Evolutionary conservation across 345 rosid genomes (phyloP).

Genomic region (Citrus hindsii): DNA sequence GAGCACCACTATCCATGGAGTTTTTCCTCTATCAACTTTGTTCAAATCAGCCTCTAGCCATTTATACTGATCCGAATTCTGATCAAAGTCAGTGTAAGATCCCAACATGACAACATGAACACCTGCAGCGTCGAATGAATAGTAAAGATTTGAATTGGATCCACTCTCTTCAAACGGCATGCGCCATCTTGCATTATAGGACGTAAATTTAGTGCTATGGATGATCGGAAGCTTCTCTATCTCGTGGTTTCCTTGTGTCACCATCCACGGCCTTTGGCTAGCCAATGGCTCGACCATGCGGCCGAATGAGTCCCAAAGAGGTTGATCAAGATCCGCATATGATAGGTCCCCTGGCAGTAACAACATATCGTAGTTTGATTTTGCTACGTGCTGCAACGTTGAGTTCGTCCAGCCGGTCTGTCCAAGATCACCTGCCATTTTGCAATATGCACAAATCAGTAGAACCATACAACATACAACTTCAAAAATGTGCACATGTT

Average conservation of each 20-base stretch:
- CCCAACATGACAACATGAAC: conserved; percentile 81
- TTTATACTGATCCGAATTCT: conserved; percentile 54
- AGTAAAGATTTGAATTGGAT: conserved; percentile 67
- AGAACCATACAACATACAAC: background rate
- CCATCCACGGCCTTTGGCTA: conserved; percentile 88
- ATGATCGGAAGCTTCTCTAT: conserved; percentile 46
- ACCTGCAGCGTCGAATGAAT: conserved; percentile 64
- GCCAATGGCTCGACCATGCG: conserved; percentile 74
- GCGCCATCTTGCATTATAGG: conserved; percentile 72
- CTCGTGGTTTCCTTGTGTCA: conserved; percentile 89
- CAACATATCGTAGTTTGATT: conserved; percentile 55
- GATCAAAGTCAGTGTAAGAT: conserved; percentile 62
- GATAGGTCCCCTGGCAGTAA: conserved; percentile 76
- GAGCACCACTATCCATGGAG: conserved; percentile 70
- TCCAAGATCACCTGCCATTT: conserved; percentile 68
- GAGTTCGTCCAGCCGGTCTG: conserved; percentile 65
- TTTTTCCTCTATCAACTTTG: conserved; percentile 45
- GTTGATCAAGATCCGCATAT: conserved; percentile 51
- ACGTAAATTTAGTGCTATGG: conserved; percentile 46
- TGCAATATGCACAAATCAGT: background rate
- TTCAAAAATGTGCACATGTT: too few species aligned
- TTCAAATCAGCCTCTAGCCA: conserved; percentile 65
- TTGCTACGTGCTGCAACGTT: conserved; percentile 58
- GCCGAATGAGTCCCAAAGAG: conserved; percentile 73
- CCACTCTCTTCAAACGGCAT: conserved; percentile 75